Conservation (phyloP, 495 filamentous ascomycete genomes). For the Clohesyomyces aquaticus region DNA sequence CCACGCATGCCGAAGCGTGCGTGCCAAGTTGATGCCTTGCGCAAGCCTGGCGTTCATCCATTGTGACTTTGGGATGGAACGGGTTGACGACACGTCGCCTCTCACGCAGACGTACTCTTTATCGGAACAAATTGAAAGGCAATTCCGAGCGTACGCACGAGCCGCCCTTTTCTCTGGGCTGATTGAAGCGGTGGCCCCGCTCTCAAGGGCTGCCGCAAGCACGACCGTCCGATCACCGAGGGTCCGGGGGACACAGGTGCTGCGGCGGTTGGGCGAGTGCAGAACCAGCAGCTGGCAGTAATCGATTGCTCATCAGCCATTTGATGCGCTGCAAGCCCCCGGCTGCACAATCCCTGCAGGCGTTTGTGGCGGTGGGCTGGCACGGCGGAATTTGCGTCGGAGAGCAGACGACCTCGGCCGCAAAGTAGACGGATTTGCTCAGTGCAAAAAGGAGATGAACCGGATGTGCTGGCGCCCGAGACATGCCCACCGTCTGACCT, state of each 20-base stretch:
- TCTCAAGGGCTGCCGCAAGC: too few species aligned
- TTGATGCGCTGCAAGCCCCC: too few species aligned
- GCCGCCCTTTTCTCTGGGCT: not conserved
- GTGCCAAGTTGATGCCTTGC: conserved; percentile 1
- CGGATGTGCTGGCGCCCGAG: too few species aligned
- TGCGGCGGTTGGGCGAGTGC: not conserved
- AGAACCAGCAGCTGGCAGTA: not conserved
- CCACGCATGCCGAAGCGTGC: not conserved
- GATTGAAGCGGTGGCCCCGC: too few species aligned
- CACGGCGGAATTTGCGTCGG: not conserved
- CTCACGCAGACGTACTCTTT: not conserved
- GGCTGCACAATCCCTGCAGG: not conserved
- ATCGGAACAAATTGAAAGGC: not conserved
- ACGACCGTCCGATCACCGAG: too few species aligned
- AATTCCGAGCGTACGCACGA: not conserved
- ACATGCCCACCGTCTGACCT: not conserved
- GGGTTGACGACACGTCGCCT: not conserved
- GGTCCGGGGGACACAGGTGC: too few species aligned
- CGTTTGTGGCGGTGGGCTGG: not conserved
- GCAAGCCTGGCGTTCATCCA: not conserved
- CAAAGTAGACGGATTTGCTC: not conserved
- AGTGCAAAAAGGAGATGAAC: not conserved
- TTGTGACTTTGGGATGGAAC: not conserved
- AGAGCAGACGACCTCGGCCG: not conserved
- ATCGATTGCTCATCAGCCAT: not conserved